phyloP scores from a whole-genome alignment of 495 filamentous ascomycete species.

The Collariella sp. region DNA sequence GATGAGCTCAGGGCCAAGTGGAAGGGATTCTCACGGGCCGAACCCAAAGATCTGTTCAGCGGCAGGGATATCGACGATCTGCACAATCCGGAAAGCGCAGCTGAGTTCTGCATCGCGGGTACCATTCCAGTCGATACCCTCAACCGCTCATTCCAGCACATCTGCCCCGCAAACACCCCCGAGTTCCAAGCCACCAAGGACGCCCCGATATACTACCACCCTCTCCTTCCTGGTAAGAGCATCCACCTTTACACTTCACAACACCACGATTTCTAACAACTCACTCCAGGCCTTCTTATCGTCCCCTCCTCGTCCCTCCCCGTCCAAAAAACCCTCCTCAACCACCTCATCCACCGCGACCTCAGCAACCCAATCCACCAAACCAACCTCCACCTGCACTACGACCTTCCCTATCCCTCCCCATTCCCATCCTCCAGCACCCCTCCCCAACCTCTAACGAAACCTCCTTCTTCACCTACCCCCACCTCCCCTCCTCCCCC shows the following conservation, averaged over 20 bases:
- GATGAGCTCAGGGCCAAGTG: slow-evolving; percentile 52
- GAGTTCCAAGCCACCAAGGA: slow-evolving; percentile 20
- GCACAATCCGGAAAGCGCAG: slow-evolving; percentile 18
- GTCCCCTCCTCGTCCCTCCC: slow-evolving; percentile 64
- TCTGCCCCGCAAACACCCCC: slow-evolving; percentile 16
- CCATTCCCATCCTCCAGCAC: slow-evolving; percentile 10
- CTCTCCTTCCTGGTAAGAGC: slow-evolving; percentile 32
- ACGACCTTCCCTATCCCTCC: slow-evolving; percentile 60
- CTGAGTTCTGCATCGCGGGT: slow-evolving; percentile 30
- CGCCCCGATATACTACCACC: slow-evolving; percentile 30
- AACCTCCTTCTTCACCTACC: slow-evolving; percentile 41
- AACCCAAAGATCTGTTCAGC: slow-evolving; percentile 31
- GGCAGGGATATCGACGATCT: slow-evolving; percentile 39
- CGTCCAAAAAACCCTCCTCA: slow-evolving; percentile 60
- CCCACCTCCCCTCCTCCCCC: slow-evolving; percentile 22
- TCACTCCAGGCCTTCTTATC: slow-evolving; percentile 64
- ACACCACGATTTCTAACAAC: too few species aligned
- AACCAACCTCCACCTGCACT: slow-evolving; percentile 83
- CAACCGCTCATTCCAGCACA: slow-evolving; percentile 29
- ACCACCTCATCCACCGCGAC: slow-evolving; percentile 66
- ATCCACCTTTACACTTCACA: not conserved
- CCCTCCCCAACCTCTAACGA: not conserved
- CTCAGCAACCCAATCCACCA: slow-evolving; percentile 63
- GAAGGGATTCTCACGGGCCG: slow-evolving; percentile 45
- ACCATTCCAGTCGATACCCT: slow-evolving; percentile 30